Evolutionary conservation across 2,329 filamentous ascomycete genomes (phyloP).

Genomic region (Neoarthrinium moseri): DNA sequence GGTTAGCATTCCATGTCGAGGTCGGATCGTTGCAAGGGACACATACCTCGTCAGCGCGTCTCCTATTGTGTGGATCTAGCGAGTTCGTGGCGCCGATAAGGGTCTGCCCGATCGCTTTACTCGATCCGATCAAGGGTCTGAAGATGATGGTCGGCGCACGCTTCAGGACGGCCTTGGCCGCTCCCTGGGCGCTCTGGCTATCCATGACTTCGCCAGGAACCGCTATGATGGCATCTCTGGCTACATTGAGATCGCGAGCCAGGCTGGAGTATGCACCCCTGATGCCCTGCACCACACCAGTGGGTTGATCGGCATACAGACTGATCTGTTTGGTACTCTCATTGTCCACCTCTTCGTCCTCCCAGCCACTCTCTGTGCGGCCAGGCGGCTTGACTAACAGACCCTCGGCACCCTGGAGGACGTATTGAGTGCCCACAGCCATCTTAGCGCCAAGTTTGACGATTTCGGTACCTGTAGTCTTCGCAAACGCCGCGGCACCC

Average conservation of each 20-base stretch:
- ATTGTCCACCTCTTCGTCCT: conserved; percentile 62
- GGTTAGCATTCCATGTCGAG: conserved; percentile 10
- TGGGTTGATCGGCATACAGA: conserved; percentile 90
- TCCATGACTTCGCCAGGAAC: conserved; percentile 91
- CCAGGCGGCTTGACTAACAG: conserved; percentile 56
- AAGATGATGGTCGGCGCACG: conserved; percentile 92
- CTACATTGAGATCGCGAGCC: conserved; percentile 81
- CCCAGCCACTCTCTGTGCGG: conserved; percentile 42
- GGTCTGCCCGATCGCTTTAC: conserved; percentile 84
- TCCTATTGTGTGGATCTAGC: conserved; percentile 77
- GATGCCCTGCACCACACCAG: conserved; percentile 83
- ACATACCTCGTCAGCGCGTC: conserved; percentile 87
- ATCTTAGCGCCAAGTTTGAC: conserved; percentile 92
- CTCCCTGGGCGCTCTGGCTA: conserved; percentile 75
- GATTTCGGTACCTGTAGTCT: conserved; percentile 91
- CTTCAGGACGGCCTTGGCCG: conserved; percentile 73
- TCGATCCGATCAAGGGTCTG: conserved; percentile 84
- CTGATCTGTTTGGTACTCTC: conserved; percentile 79
- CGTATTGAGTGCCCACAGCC: conserved; percentile 91
- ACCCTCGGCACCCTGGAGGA: conserved; percentile 84
- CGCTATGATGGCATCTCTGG: conserved; percentile 89
- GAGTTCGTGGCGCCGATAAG: conserved; percentile 90
- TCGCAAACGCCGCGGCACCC: conserved; percentile 85
- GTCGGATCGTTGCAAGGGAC: conserved; percentile 1
- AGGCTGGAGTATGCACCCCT: conserved; percentile 80